Evolutionary conservation across 495 filamentous ascomycete species (phyloP).

Genomic region (Penicillium soppii): DNA sequence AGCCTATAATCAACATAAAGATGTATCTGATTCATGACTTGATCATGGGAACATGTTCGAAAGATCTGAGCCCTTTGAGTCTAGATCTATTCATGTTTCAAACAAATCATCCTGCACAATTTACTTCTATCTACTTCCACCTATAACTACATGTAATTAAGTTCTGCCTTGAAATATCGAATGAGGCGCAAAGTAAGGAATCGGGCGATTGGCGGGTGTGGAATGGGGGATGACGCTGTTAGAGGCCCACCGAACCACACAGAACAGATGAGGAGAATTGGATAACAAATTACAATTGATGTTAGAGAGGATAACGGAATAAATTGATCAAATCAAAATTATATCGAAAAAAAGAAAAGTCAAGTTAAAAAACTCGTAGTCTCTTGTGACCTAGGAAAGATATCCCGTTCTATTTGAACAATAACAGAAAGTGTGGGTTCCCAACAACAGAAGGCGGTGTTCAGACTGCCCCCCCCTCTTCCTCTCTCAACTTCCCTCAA

Average conservation of each 20-base stretch:
- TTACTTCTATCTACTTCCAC: constrained; percentile 6
- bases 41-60: constrained; percentile 13
- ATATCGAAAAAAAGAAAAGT: neutral
- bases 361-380: neutral
- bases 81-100: no score
- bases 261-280: constrained; percentile 26
- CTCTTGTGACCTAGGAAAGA: neutral
- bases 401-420: neutral
- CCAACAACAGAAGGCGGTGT: constrained; percentile 31
- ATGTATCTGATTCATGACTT: no score
- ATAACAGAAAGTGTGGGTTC: constrained; percentile 6
- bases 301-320: neutral
- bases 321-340: neutral
- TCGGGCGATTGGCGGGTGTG: constrained; percentile 40
- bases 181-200: constrained; percentile 22
- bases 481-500: constrained; percentile 22
- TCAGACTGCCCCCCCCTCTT: constrained; percentile 19
- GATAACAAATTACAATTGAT: neutral
- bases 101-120: no score
- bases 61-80: neutral
- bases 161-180: constrained; percentile 4
- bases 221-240: constrained; percentile 44
- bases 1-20: no score
- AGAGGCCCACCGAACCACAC: constrained; percentile 51
- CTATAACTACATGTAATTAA: no score